phyloP scores from a whole-genome alignment of 108 stramenopile species.

The Fragilariopsis cylindrus region DNA sequence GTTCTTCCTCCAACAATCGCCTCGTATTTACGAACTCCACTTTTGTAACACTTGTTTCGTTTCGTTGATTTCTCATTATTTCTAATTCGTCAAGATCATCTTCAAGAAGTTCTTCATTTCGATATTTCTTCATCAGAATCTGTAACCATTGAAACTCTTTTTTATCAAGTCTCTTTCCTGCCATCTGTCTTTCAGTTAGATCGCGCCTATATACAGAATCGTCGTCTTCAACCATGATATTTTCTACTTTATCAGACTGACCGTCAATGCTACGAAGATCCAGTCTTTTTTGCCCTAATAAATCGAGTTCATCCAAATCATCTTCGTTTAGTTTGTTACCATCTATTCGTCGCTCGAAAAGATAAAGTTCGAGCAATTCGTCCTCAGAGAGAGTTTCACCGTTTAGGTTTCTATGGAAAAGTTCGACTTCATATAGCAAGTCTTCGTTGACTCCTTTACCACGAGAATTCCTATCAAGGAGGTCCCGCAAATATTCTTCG shows the following conservation, averaged over 20 bases:
- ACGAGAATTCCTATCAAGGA: slow-evolving; percentile 1
- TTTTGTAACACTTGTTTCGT: background rate
- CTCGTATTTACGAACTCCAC: slow-evolving; percentile 8
- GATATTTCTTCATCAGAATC: slow-evolving; percentile 13
- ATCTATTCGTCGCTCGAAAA: slow-evolving; percentile 21
- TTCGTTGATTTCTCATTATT: slow-evolving; percentile 25
- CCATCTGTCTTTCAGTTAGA: background rate
- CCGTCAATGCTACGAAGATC: background rate
- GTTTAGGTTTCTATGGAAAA: slow-evolving; percentile 16
- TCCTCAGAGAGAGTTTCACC: slow-evolving; percentile 14
- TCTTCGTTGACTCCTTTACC: slow-evolving; percentile 20
- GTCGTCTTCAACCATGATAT: background rate
- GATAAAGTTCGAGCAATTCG: slow-evolving; percentile 23
- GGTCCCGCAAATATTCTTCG: slow-evolving; percentile 16
- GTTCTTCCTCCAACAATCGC: slow-evolving; percentile 10
- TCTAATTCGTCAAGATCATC: slow-evolving; percentile 29
- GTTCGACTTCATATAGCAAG: slow-evolving; percentile 21
- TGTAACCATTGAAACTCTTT: slow-evolving; percentile 24
- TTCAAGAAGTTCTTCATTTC: slow-evolving; percentile 10
- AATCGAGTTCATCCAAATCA: slow-evolving; percentile 24
- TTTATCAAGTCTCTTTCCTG: slow-evolving; percentile 24
- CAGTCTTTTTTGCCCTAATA: slow-evolving; percentile 6
- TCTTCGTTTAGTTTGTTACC: slow-evolving; percentile 24
- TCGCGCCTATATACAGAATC: slow-evolving; percentile 12
- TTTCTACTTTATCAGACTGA: background rate